Base-by-base conservation (phyloP, 768 basidiomycete genomes). In the Boletus subcaerulescens region DNA sequence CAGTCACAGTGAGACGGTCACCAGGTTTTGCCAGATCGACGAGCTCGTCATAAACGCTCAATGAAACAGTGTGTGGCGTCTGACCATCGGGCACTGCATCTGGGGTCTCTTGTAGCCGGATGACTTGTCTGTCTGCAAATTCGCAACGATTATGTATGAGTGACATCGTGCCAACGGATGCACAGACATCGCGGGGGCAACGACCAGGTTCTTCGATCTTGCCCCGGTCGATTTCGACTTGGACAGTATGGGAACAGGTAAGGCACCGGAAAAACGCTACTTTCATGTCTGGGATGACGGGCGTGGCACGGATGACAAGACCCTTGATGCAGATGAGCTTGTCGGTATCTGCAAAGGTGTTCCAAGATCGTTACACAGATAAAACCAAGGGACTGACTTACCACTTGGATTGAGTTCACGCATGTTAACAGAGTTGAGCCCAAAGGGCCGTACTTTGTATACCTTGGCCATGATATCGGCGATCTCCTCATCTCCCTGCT, bases 211-310 rank as follows among this genome's bases (percentile, higher is more conserved):
- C 96, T 67, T 89, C 85, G 62, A 99, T 98, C 72, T 93, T 91
- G 41, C 96, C 97, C n/a, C 95, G 87, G 71, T 98, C 95, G 47
- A 98, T 97, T 66, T 97, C 94, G 58, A 93, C 91, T 67, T 93
- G 93, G 9, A 93, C 86, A n/a, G 97, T 98, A 71, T 98, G 97
- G 39, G 89, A 89, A 70, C 97, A 99, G 36, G 88, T 89, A 26
- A 92, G 77, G 73, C 97, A 99, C 51, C 95, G 90, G 83, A 99
- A 99, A 78, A 99, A 98, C 20, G 96, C 97, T 60, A 85, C 85
- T 74, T 96, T 95, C 97, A 99, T 98, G 73, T 99, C 97, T 4
- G 97, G 97, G 55, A 98, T 98, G 64, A 99, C 90, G 12, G 96
- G 93, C 0, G 97, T 98, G 0, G 95, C 91, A 22, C 97, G 89